phyloP scores from a whole-genome alignment of 2,329 filamentous ascomycete species.

The Ambrosiella xylebori region DNA sequence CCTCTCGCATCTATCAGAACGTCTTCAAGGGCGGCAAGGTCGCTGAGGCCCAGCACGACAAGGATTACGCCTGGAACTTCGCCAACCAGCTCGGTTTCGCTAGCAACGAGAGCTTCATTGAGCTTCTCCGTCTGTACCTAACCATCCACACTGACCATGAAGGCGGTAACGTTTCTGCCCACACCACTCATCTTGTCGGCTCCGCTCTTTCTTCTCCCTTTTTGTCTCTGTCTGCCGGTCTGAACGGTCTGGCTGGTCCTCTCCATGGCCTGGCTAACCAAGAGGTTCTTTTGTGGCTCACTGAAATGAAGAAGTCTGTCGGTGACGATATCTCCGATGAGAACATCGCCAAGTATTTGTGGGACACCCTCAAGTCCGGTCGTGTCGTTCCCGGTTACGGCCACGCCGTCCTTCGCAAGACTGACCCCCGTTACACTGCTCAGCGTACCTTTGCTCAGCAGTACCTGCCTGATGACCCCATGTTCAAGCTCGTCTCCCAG shows the following conservation, averaged over 20 bases:
- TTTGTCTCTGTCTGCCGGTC: constrained; percentile 87
- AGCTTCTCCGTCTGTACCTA: constrained; percentile 96
- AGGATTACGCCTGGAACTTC: constrained; percentile 99
- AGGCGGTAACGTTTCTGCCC: constrained; percentile 95
- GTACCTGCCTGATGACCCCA: constrained; percentile 89
- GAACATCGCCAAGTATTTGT: constrained; percentile 96
- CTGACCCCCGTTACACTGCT: constrained; percentile 94
- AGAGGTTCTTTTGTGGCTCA: constrained; percentile 98
- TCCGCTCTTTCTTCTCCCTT: constrained; percentile 92
- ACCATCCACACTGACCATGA: constrained; percentile 99
- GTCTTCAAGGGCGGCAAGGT: constrained; percentile 99
- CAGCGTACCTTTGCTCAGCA: constrained; percentile 91
- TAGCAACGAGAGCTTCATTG: constrained; percentile 88
- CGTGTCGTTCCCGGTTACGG: constrained; percentile 97
- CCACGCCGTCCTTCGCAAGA: constrained; percentile 98
- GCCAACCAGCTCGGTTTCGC: constrained; percentile 98
- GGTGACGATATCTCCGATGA: constrained; percentile 92
- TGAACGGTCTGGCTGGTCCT: constrained; percentile 94
- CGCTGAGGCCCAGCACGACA: constrained; percentile 86
- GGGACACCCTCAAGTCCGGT: constrained; percentile 87
- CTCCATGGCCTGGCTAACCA: constrained; percentile 99
- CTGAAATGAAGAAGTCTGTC: constrained; percentile 92
- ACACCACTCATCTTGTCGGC: constrained; percentile 97
- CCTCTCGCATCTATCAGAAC: constrained; percentile 98
- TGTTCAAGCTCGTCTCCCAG: constrained; percentile 99